Evolutionary conservation across 495 filamentous ascomycete species (phyloP).

Genomic region (Rhizodiscina lignyota): DNA sequence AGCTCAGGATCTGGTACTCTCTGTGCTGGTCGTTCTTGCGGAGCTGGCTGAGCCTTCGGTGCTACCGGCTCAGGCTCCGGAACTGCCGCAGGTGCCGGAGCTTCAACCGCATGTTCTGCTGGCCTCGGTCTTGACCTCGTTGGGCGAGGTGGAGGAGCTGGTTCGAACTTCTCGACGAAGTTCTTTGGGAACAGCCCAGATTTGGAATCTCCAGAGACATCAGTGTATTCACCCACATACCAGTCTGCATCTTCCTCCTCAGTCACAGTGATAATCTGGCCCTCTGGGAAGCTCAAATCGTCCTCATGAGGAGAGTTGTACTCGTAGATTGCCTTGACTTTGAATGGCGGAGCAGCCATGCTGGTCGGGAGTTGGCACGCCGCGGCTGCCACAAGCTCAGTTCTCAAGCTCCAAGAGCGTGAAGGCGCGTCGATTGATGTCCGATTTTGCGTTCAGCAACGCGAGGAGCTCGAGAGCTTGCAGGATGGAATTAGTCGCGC

Average conservation of each 20-base stretch:
- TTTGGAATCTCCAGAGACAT: conserved; percentile 50
- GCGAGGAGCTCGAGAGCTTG: too few relatives aligned
- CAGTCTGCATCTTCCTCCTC: conserved; percentile 86
- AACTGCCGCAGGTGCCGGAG: conserved; percentile 1
- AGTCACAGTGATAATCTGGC: conserved; percentile 86
- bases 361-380: neutral
- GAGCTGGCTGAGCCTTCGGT: neutral
- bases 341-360: conserved; percentile 72
- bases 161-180: conserved; percentile 91
- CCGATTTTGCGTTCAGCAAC: too few relatives aligned
- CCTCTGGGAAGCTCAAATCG: conserved; percentile 71
- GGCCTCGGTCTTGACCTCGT: conserved; percentile 55
- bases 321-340: conserved; percentile 88
- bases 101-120: conserved; percentile 31
- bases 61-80: conserved; percentile 9
- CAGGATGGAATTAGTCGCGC: too few relatives aligned
- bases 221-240: conserved; percentile 83
- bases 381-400: too few relatives aligned
- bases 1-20: neutral
- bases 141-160: conserved; percentile 76
- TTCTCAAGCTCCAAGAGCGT: too few relatives aligned
- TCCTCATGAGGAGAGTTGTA: conserved; percentile 85
- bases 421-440: neutral
- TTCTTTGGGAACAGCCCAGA: conserved; percentile 94
- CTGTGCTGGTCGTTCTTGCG: neutral